Base-by-base conservation (phyloP, 2,329 filamentous ascomycete species). In the Rutstroemia sp. region DNA sequence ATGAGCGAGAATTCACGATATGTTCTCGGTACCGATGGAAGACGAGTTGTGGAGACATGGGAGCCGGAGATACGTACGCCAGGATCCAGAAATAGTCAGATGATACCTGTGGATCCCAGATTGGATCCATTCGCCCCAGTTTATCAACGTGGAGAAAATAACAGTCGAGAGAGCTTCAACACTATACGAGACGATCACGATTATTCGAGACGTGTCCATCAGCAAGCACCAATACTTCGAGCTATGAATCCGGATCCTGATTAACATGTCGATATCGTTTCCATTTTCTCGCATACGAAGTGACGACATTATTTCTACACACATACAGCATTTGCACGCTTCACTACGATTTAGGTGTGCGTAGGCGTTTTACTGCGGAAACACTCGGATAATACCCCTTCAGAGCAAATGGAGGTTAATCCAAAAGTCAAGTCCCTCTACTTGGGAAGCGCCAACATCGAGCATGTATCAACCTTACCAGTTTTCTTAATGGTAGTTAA, bases 101-200 rank as follows among this genome's bases (percentile, higher is more conserved):
- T 85, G 53, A 77, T 80, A 74, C 79, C 80, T 8, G 77, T 84
- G 54, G 83, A 86, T 65, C 83, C 83, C 34, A 76, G 83, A 46
- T 78, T 86, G 73, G 79, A 86, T 63, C 82, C 82, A 0, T 83
- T 80, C 59, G 76, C 79, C 49, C 75, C 77, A 38, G 71, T 84
- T 12, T 86, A 85, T 66, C 72, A 73, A 45, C 74, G 79, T 18
- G 71, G 72, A 46, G 73, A 74, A 25, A 83, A 77, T 63, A 79
- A 79, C 67, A 85, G 82, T 63, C 77, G 78, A 59, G 82, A 86
- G 67, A 86, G 82, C 66, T 71, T 86, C 65, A 80, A 80, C 62
- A 85, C 82, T 1, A 71, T 86, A 5, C 79, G 79, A 56, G 83
- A 86, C 65, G 81, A 86, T 59, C 81, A 83, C 58, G 83, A 86